Conservation (phyloP, 192 early-diverging fungal genomes). For the Radiomyces spectabilis region DNA sequence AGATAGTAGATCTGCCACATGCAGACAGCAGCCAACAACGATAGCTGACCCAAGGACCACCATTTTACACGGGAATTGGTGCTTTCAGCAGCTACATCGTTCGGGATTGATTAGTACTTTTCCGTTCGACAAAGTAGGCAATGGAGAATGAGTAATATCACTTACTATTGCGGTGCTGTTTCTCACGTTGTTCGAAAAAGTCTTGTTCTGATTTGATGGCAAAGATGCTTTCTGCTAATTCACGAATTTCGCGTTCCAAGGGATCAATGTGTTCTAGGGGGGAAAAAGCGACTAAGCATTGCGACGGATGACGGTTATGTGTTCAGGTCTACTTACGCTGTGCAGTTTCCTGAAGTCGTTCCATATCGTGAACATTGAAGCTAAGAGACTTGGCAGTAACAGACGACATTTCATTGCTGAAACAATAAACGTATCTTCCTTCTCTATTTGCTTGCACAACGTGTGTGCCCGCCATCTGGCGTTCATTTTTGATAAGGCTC, state of each 20-base stretch:
- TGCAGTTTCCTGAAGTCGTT: conserved; percentile 28
- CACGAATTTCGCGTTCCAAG: conserved; percentile 55
- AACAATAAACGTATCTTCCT: conserved; percentile 69
- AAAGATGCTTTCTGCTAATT: conserved; percentile 52
- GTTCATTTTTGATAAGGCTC: conserved; percentile 19
- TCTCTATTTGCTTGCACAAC: conserved; percentile 32
- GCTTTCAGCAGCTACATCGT: conserved; percentile 59
- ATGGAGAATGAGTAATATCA: too few species aligned
- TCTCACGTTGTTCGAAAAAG: conserved; percentile 57
- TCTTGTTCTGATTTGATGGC: conserved; percentile 65
- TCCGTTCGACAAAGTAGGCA: too few species aligned
- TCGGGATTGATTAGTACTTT: not conserved
- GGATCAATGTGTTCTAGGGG: conserved; percentile 44
- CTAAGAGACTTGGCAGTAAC: conserved; percentile 49
- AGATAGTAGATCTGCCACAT: conserved; percentile 71
- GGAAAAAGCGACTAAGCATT: not conserved
- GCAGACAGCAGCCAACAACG: conserved; percentile 54
- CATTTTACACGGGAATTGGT: conserved; percentile 74
- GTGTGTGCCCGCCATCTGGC: conserved; percentile 34
- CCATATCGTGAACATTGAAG: conserved; percentile 47
- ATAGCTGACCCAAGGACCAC: conserved; percentile 66
- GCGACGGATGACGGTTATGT: too few species aligned
- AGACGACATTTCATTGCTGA: conserved; percentile 65
- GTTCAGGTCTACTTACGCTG: too few species aligned
- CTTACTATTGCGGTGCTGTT: conserved; percentile 62